Evolutionary conservation across 306 rosid species (phyloP).

Genomic region (Myrica gale): DNA sequence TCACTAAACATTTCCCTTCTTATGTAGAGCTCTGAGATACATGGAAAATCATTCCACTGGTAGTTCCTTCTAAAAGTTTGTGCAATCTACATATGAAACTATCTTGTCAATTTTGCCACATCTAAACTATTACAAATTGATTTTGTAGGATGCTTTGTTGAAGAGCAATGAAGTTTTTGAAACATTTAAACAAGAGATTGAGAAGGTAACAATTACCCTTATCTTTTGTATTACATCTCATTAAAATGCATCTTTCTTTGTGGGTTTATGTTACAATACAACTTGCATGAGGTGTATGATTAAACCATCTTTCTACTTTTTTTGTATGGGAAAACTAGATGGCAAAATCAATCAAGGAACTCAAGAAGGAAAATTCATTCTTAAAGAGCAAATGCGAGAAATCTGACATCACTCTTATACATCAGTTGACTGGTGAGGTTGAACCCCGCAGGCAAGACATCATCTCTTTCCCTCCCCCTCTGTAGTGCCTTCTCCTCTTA

Average conservation of each 20-base stretch:
- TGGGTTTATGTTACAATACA: conserved; percentile 3
- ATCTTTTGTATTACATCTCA: conserved; percentile 20
- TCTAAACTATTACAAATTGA: conserved; percentile 12
- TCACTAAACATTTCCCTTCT: background rate
- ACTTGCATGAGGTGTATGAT: conserved; percentile 15
- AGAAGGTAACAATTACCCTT: conserved; percentile 56
- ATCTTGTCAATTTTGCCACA: conserved; percentile 20
- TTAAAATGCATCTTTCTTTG: conserved; percentile 21
- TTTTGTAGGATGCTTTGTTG: conserved; percentile 74
- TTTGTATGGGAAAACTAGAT: conserved; percentile 50
- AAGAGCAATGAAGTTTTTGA: conserved; percentile 92
- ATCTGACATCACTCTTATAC: conserved; percentile 61
- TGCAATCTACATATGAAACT: conserved; percentile 7
- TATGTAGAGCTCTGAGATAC: background rate
- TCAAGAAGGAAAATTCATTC: conserved; percentile 86
- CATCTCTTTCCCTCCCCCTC: background rate
- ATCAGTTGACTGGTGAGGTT: background rate
- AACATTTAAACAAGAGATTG: conserved; percentile 87
- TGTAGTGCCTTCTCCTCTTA: background rate
- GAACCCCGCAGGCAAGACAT: background rate
- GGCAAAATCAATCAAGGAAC: conserved; percentile 93
- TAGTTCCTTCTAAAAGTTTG: background rate
- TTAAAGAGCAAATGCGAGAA: conserved; percentile 88
- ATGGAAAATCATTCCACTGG: background rate
- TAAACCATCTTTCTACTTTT: conserved; percentile 24